A percentile compares a stretch with the other conserved stretches of the same genome.
Evolutionary conservation across 768 basidiomycete species (phyloP).

Genomic region (Phlebiopsis gigantea): DNA sequence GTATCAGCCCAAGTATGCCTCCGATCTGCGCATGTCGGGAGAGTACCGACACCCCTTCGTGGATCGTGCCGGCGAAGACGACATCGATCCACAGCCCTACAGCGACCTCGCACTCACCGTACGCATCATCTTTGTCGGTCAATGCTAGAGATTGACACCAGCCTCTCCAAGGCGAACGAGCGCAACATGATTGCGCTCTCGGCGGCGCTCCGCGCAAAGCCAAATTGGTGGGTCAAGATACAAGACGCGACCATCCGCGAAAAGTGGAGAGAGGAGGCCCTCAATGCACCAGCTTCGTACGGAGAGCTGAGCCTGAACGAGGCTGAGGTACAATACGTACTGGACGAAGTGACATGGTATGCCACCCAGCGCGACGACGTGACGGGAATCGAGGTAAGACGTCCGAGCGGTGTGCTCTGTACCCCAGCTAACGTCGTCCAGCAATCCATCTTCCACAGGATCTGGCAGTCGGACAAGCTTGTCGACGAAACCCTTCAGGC

Average conservation of each 20-base stretch:
- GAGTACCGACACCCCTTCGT: neutral
- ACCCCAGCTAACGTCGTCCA: neutral
- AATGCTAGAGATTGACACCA: neutral
- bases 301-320: neutral
- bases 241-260: neutral
- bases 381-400: neutral
- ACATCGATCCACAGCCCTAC: neutral
- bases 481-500: neutral
- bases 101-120: neutral
- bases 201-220: neutral
- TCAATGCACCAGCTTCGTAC: neutral
- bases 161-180: neutral
- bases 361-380: neutral
- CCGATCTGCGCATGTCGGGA: neutral
- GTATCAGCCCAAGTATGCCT: neutral
- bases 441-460: neutral
- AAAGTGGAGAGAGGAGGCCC: neutral
- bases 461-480: neutral
- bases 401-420: too few relatives aligned
- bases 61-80: neutral
- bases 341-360: neutral
- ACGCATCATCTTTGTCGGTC: neutral
- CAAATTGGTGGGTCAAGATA: neutral
- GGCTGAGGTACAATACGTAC: neutral
- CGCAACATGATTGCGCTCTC: neutral